phyloP scores from a whole-genome alignment of 2,329 filamentous ascomycete species.

The Sarocladiaceae sp. region DNA sequence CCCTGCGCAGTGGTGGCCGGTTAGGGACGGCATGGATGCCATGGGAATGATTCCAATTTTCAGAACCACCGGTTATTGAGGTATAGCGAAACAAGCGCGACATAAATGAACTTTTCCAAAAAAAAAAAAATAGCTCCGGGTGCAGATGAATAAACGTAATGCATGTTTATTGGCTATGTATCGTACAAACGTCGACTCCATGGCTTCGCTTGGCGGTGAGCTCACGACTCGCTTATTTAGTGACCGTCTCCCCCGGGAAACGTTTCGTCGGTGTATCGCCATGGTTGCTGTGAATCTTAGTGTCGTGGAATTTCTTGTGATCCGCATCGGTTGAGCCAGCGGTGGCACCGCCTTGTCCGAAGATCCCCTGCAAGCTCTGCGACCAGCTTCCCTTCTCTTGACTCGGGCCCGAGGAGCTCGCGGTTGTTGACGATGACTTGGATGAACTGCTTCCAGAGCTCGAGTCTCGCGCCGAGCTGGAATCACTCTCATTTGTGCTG shows the following conservation, averaged over 20 bases:
- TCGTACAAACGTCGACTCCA: too few relatives aligned
- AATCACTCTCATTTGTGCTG: neutral
- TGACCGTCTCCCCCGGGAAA: neutral
- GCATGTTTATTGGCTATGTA: too few relatives aligned
- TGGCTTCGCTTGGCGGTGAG: too few relatives aligned
- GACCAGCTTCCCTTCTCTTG: neutral
- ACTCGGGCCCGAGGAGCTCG: neutral
- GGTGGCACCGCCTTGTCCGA: constrained; percentile 19
- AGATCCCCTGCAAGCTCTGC: constrained; percentile 17
- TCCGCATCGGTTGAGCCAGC: constrained; percentile 10
- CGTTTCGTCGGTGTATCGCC: constrained; percentile 11
- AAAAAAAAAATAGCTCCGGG: too few relatives aligned
- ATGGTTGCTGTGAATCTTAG: constrained; percentile 12
- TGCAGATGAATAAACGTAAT: too few relatives aligned
- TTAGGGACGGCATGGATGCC: too few relatives aligned
- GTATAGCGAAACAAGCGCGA: too few relatives aligned
- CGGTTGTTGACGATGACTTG: constrained; percentile 3
- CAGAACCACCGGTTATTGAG: too few relatives aligned
- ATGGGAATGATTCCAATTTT: too few relatives aligned
- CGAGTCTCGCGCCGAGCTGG: neutral
- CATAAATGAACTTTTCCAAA: too few relatives aligned
- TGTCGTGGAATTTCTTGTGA: constrained; percentile 10
- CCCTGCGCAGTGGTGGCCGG: neutral
- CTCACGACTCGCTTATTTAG: neutral
- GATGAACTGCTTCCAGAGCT: neutral